These are phyloP conservation scores for Ganoderma sinense DNA, from an alignment of 1,284 basidiomycete species.

Conservation along the genomic window DNA sequence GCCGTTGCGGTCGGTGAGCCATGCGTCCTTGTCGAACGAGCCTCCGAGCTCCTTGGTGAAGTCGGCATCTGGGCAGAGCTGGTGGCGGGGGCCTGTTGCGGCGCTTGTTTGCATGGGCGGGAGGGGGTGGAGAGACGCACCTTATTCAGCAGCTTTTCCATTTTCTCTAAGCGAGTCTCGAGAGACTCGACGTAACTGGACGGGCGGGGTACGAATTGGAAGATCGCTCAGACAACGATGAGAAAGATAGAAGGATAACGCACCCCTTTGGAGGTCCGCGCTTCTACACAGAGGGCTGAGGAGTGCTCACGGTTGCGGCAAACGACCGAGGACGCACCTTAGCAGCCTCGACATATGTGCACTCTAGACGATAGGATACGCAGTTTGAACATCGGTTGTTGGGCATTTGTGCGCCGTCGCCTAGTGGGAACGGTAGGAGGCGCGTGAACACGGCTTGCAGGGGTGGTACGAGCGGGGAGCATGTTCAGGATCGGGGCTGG, in stretches of 20 bases:
- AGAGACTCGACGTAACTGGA: conserved; percentile 75
- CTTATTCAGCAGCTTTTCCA: conserved; percentile 72
- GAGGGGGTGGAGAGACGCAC: conserved; percentile 45
- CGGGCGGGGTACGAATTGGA: not conserved
- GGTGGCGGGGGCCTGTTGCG: not conserved
- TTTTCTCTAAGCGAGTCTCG: conserved; percentile 73
- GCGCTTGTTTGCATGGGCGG: not conserved
- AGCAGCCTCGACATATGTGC: conserved; percentile 79
- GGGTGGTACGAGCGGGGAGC: not conserved
- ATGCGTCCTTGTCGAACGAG: conserved; percentile 54
- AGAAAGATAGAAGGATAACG: conserved; percentile 32
- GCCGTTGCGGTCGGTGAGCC: conserved; percentile 41
- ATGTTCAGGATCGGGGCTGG: not conserved
- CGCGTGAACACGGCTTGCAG: not conserved
- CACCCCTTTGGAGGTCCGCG: conserved; percentile 88
- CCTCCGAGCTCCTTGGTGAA: conserved; percentile 57
- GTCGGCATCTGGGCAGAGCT: conserved; percentile 61
- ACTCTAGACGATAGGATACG: conserved; percentile 73
- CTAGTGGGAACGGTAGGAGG: conserved; percentile 24
- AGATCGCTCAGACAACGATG: conserved; percentile 12
- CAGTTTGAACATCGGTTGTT: conserved; percentile 83
- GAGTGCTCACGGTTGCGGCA: conserved; percentile 2
- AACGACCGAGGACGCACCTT: conserved; percentile 54
- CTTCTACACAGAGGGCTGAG: conserved; percentile 54
- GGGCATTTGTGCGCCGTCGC: conserved; percentile 54